Base-by-base conservation (phyloP, 164 flowering plant species). In the Nymphaea colorata region DNA sequence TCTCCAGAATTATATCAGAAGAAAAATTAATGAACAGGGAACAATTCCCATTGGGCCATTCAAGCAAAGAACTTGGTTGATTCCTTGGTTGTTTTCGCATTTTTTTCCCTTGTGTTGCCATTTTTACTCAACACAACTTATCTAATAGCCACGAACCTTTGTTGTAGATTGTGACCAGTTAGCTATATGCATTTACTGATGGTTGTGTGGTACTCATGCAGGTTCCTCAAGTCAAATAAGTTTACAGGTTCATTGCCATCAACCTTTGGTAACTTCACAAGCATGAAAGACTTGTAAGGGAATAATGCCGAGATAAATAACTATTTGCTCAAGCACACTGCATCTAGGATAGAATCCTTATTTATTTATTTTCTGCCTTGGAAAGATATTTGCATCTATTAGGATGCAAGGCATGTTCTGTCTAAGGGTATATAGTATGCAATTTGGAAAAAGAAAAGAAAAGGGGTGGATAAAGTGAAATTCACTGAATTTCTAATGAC, bases 191-290 rank as follows among this genome's bases (percentile, higher is more conserved):
- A 6, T 47, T 47, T 7, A 47, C 12, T 14, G 11, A 47, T 14
- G 12, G 4, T 14, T 47, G 7, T 47, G 55, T 47, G 55, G 12
- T 47, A 47, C 55, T 47, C 55, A 47, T 47, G 55, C 55, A 47
- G 55, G 55, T 47, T 5, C 44, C 57, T 82, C n/a, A 66, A 70
- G 0, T 68, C 70, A 3, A 77, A 77, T 68, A 57, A 74, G 17
- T 77, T 77, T 55, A 69, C 67, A 2, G 80, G 80, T 25, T 66
- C 45, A 53, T 61, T 77, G 67, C 80, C 80, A 10, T 41, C 16
- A 6, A 66, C 62, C 3, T 69, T 74, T 64, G 66, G 71, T 47
- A 67, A 69, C 5, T 65, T 76, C 42, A 66, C 62, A 3, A 72
- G 64, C 44, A 62, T 76, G 68, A 68, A 12, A 11, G 69, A 68